phyloP scores from a whole-genome alignment of 164 flowering plant species.

The Umbellularia californica region DNA sequence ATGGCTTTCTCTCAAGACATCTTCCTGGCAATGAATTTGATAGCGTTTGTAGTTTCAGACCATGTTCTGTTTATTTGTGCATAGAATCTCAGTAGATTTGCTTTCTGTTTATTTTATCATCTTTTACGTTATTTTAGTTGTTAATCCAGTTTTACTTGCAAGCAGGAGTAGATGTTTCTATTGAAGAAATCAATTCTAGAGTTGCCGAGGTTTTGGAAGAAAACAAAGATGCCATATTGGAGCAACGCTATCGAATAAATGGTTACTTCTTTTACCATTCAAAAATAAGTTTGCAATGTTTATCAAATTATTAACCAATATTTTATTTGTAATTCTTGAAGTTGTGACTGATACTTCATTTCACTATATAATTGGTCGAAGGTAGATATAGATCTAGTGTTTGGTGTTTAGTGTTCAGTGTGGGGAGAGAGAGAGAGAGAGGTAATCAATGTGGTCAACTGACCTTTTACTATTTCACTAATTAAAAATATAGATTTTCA shows the following conservation, averaged over 20 bases:
- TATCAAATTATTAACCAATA: not conserved
- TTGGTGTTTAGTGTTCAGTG: too few relatives aligned
- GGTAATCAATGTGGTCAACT: too few relatives aligned
- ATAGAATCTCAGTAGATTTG: not conserved
- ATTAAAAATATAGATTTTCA: too few relatives aligned
- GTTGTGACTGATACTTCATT: too few relatives aligned
- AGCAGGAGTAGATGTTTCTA: constrained; percentile 64
- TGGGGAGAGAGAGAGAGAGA: too few relatives aligned
- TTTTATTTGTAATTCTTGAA: not conserved
- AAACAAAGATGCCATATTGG: constrained; percentile 50
- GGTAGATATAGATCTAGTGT: too few relatives aligned
- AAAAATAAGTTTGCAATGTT: not conserved
- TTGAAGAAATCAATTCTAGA: constrained; percentile 50
- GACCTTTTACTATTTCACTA: too few relatives aligned
- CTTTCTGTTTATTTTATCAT: not conserved
- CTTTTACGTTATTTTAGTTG: not conserved
- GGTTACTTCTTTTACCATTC: constrained; percentile 30
- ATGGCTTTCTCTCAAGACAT: too few relatives aligned
- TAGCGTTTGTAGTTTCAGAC: too few relatives aligned
- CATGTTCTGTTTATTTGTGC: too few relatives aligned
- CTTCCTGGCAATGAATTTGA: too few relatives aligned
- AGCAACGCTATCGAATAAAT: constrained; percentile 64
- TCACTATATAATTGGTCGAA: too few relatives aligned
- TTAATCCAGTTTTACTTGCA: constrained; percentile 7
- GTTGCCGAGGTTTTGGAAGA: constrained; percentile 62